A percentile compares a stretch with the other conserved stretches of the same genome.
Conservation (phyloP, 306 rosid genomes). For the Leucaena leucocephala region DNA sequence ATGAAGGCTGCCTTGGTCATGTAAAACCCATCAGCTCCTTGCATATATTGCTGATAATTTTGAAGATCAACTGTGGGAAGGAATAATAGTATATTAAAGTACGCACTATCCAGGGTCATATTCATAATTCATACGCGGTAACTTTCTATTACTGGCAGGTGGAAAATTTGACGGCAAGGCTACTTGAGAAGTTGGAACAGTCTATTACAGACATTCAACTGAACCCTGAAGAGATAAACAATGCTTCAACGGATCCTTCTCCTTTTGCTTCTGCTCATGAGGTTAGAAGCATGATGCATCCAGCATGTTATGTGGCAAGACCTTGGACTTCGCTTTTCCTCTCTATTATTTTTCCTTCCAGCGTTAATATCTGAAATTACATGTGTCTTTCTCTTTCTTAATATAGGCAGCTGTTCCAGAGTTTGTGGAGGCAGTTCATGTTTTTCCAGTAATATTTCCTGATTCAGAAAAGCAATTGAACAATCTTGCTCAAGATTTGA, state of each 20-base stretch:
- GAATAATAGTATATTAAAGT: not conserved
- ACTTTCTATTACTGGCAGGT: constrained; percentile 55
- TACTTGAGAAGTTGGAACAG: constrained; percentile 78
- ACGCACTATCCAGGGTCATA: not conserved
- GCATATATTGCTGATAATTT: constrained; percentile 20
- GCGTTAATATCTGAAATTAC: not conserved
- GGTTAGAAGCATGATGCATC: constrained; percentile 46
- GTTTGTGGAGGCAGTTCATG: constrained; percentile 73
- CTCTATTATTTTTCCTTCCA: constrained; percentile 2
- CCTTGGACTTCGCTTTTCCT: not conserved
- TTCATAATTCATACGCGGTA: constrained; percentile 30
- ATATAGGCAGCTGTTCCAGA: constrained; percentile 68
- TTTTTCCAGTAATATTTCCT: constrained; percentile 76
- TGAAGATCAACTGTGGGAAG: not conserved
- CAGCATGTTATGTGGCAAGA: not conserved
- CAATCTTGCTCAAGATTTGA: constrained; percentile 60
- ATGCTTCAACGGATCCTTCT: constrained; percentile 46
- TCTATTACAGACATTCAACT: constrained; percentile 62
- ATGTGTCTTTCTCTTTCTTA: constrained; percentile 16
- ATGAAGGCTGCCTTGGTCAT: not conserved
- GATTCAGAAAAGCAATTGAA: constrained; percentile 73
- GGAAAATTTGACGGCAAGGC: constrained; percentile 69
- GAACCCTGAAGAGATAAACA: constrained; percentile 53
- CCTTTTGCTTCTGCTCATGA: constrained; percentile 53
- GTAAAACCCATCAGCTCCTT: constrained; percentile 10